Conservation (phyloP, 202 grass and related monocot species). For the Setaria viridis region DNA sequence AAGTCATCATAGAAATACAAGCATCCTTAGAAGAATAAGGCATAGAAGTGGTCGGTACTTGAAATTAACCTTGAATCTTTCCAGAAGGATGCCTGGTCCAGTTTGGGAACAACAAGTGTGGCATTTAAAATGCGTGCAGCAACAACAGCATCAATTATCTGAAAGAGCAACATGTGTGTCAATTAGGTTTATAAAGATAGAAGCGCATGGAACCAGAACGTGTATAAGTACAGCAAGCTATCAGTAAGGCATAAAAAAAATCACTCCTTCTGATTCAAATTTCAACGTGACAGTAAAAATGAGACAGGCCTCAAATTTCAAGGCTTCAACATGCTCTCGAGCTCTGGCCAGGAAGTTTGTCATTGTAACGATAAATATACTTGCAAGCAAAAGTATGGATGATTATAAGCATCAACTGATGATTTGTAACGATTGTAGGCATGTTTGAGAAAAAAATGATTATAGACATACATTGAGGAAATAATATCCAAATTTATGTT, state of each 20-base stretch:
- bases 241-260: slow-evolving; percentile 6
- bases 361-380: neutral
- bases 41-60: neutral
- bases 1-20: slow-evolving; percentile 10
- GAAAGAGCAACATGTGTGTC: slow-evolving; percentile 41
- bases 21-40: slow-evolving; percentile 23
- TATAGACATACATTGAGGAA: neutral
- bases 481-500: slow-evolving; percentile 23
- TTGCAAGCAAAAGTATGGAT: neutral
- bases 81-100: slow-evolving; percentile 89
- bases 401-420: neutral
- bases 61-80: slow-evolving; percentile 80
- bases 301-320: slow-evolving; percentile 4
- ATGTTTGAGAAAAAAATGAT: neutral
- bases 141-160: slow-evolving; percentile 91
- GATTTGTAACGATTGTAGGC: slow-evolving; percentile 14
- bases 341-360: neutral
- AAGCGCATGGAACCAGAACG: slow-evolving; percentile 16
- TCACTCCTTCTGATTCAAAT: slow-evolving; percentile 8
- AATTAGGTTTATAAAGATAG: slow-evolving; percentile 30
- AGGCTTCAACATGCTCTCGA: slow-evolving; percentile 11
- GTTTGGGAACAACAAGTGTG: slow-evolving; percentile 82
- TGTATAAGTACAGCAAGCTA: slow-evolving; percentile 11
- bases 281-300: slow-evolving; percentile 25
- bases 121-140: slow-evolving; percentile 83